Evolutionary conservation across 768 basidiomycete genomes (phyloP).

Genomic region (Panaeolus cyanescens): DNA sequence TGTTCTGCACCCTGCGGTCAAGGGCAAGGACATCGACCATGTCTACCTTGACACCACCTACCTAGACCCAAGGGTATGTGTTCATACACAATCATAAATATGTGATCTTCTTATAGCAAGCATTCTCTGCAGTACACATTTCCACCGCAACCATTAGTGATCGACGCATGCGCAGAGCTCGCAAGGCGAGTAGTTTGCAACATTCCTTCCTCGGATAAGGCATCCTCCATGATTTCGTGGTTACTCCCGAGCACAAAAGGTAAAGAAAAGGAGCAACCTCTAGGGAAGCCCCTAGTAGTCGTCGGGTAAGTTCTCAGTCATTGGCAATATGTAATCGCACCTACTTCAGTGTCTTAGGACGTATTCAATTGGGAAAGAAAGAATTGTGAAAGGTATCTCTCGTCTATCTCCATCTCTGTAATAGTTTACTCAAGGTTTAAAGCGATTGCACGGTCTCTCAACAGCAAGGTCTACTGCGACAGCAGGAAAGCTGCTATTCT

Average conservation of each 20-base stretch:
- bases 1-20: slow-evolving; percentile 80
- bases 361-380: slow-evolving; percentile 97
- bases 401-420: background rate
- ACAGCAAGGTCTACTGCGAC: slow-evolving; percentile 89
- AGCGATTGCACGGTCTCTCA: slow-evolving; percentile 86
- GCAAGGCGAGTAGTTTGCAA: slow-evolving; percentile 58
- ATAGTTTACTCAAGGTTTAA: background rate
- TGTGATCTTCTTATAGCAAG: no score
- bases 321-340: background rate
- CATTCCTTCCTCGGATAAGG: slow-evolving; percentile 28
- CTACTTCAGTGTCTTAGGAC: slow-evolving; percentile 51
- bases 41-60: slow-evolving; percentile 98
- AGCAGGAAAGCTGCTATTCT: slow-evolving; percentile 80
- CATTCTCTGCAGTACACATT: slow-evolving; percentile 72
- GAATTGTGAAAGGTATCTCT: slow-evolving; percentile 92
- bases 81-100: background rate
- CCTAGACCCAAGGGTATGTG: slow-evolving; percentile 74
- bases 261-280: slow-evolving; percentile 31
- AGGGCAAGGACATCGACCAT: slow-evolving; percentile 79
- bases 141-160: slow-evolving; percentile 92
- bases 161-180: slow-evolving; percentile 89
- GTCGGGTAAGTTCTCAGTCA: slow-evolving; percentile 57
- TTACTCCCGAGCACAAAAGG: slow-evolving; percentile 38
- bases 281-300: slow-evolving; percentile 48
- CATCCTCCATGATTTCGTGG: slow-evolving; percentile 55